Conservation (phyloP, 371 early-diverging fungal species). For the Cladochytrium tenue region DNA sequence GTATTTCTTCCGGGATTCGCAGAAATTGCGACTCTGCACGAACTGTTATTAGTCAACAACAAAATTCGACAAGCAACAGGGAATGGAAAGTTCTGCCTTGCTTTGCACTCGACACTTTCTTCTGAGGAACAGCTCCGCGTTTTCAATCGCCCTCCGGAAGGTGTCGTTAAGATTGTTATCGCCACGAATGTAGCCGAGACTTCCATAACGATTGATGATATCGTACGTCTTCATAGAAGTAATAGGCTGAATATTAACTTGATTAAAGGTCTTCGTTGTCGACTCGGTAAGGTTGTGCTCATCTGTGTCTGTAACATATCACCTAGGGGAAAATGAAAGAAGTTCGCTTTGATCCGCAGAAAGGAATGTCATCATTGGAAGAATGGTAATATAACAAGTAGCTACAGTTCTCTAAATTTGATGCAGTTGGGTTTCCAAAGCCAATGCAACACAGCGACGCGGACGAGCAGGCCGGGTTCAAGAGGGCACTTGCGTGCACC, state of each 20-base stretch:
- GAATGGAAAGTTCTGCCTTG: slow-evolving; percentile 28
- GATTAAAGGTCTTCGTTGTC: slow-evolving; percentile 32
- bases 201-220: slow-evolving; percentile 71
- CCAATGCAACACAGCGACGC: slow-evolving; percentile 43
- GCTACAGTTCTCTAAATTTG: not conserved
- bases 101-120: slow-evolving; percentile 38
- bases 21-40: slow-evolving; percentile 36
- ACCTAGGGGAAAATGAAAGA: slow-evolving; percentile 39
- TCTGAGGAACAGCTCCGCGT: slow-evolving; percentile 42
- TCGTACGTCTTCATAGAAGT: slow-evolving; percentile 33
- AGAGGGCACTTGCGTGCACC: slow-evolving; percentile 40
- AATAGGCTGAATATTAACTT: no score
- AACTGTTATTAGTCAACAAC: slow-evolving; percentile 25
- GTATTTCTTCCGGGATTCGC: slow-evolving; percentile 42
- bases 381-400: slow-evolving; percentile 26
- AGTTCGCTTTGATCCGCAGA: slow-evolving; percentile 40
- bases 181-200: slow-evolving; percentile 68
- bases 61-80: slow-evolving; percentile 26
- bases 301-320: slow-evolving; percentile 1
- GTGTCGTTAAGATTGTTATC: slow-evolving; percentile 49
- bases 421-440: slow-evolving; percentile 38
- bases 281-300: slow-evolving; percentile 26
- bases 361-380: slow-evolving; percentile 43
- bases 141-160: slow-evolving; percentile 34
- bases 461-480: slow-evolving; percentile 47